Conservation (phyloP, 1,284 basidiomycete genomes). For the Sporisorium iseilematis-ciliati region DNA sequence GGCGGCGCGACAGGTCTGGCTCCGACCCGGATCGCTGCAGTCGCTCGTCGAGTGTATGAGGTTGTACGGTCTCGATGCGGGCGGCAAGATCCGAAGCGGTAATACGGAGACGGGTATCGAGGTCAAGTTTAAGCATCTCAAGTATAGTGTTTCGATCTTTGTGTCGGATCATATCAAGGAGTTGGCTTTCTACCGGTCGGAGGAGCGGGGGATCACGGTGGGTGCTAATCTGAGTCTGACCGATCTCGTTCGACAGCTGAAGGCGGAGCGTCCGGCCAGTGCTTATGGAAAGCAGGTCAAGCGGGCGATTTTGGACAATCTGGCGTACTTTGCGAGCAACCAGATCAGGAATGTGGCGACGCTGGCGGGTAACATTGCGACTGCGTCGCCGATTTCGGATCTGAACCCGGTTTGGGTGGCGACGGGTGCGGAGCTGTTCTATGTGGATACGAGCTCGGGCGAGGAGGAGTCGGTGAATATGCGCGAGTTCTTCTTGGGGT, state of each 20-base stretch:
- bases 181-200: slow-evolving; percentile 43
- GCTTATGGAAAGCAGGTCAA: slow-evolving; percentile 51
- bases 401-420: slow-evolving; percentile 71
- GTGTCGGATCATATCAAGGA: slow-evolving; percentile 62
- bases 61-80: slow-evolving; percentile 35
- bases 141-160: slow-evolving; percentile 66
- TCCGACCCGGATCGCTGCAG: slow-evolving; percentile 57
- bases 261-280: slow-evolving; percentile 36
- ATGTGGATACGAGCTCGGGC: slow-evolving; percentile 52
- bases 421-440: slow-evolving; percentile 53
- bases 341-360: slow-evolving; percentile 70
- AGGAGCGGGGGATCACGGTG: slow-evolving; percentile 54
- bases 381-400: slow-evolving; percentile 70
- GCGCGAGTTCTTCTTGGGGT: slow-evolving; percentile 68
- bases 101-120: slow-evolving; percentile 65
- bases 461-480: slow-evolving; percentile 50
- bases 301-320: slow-evolving; percentile 53
- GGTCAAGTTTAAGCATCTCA: slow-evolving; percentile 60
- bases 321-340: slow-evolving; percentile 68
- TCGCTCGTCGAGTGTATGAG: slow-evolving; percentile 53
- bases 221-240: slow-evolving; percentile 66
- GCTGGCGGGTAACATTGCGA: slow-evolving; percentile 70
- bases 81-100: slow-evolving; percentile 61
- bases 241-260: slow-evolving; percentile 47
- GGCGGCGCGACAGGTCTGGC: slow-evolving; percentile 52